phyloP scores from a whole-genome alignment of 73 alveolate species.

The Tetrahymena thermophila region DNA sequence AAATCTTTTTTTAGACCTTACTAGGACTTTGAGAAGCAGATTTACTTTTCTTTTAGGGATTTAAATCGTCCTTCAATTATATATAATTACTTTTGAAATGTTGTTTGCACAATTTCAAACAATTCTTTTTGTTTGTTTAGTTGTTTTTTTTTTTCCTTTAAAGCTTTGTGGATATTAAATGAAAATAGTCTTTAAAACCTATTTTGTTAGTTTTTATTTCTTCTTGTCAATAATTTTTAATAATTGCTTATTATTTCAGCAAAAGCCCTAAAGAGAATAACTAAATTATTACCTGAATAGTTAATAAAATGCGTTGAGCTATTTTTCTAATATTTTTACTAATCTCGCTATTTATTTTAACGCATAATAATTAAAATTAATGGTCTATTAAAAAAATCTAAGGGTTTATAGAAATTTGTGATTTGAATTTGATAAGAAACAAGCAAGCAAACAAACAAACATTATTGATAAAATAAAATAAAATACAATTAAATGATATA shows the following conservation, averaged over 20 bases:
- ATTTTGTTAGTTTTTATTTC: background rate
- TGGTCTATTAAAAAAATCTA: background rate
- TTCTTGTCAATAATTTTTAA: background rate
- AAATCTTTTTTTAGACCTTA: background rate
- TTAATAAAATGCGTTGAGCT: background rate
- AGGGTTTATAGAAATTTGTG: background rate
- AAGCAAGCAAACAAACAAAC: background rate
- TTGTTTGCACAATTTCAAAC: background rate
- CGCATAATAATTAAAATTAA: background rate
- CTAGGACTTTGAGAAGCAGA: background rate
- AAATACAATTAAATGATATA: too few species aligned
- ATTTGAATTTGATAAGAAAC: background rate
- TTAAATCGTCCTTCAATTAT: background rate
- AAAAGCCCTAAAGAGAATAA: background rate
- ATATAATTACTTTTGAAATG: background rate
- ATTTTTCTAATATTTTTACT: background rate
- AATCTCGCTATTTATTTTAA: background rate
- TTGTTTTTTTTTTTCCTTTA: background rate
- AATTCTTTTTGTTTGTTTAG: background rate
- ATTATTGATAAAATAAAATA: too few species aligned
- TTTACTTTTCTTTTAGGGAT: background rate
- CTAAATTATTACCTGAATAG: background rate
- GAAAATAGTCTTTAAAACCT: background rate
- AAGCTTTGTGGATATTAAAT: background rate
- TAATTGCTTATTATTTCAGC: background rate